Evolutionary conservation across 352 stramenopile genomes (phyloP).

Genomic region (Thalassiosira sp.): DNA sequence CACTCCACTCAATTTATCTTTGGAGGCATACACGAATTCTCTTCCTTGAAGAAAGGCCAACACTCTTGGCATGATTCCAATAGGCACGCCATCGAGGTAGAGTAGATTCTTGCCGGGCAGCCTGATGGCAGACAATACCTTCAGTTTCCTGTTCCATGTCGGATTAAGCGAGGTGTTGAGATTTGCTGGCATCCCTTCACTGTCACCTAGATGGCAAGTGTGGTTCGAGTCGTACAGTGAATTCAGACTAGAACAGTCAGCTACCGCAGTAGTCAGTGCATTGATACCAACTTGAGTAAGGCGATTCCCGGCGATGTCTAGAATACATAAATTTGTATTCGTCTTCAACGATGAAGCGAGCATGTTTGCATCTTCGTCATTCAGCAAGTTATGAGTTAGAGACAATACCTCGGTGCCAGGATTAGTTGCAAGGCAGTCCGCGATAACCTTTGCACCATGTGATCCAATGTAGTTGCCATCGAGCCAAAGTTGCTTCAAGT

Average conservation of each 20-base stretch:
- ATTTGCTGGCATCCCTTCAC: not conserved
- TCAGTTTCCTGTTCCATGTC: not conserved
- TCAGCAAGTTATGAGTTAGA: not conserved
- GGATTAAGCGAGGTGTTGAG: not conserved
- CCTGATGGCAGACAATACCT: not conserved
- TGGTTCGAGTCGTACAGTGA: conserved; percentile 3
- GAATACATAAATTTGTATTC: not conserved
- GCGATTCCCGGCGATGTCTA: not conserved
- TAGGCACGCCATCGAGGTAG: conserved; percentile 1
- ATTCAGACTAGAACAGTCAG: not conserved
- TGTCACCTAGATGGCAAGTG: not conserved
- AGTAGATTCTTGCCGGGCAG: not conserved
- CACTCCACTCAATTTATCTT: too few species aligned
- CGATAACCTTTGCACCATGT: not conserved
- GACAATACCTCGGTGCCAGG: not conserved
- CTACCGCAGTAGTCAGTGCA: not conserved
- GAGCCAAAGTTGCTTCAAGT: not conserved
- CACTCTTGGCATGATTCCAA: conserved; percentile 2
- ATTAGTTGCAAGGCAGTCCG: conserved; percentile 2
- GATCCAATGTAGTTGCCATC: conserved; percentile 4
- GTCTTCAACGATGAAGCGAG: not conserved
- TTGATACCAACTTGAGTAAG: not conserved
- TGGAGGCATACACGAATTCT: too few species aligned
- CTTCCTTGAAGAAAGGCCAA: conserved; percentile 1
- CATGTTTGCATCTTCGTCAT: conserved; percentile 7